Evolutionary conservation across 257 asterid species (phyloP).

Genomic region (Cruciata laevipes): DNA sequence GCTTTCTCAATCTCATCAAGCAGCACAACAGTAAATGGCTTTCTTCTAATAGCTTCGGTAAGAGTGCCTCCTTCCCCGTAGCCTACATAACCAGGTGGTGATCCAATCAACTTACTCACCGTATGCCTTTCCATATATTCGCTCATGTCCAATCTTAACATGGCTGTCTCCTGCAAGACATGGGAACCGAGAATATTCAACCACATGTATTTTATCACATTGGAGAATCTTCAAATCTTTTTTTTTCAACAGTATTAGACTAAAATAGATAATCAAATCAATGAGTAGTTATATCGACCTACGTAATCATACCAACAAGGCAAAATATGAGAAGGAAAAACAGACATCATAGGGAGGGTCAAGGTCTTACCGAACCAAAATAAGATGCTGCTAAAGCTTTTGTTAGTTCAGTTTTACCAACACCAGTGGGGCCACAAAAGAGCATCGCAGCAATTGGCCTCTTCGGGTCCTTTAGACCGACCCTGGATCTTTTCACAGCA

Average conservation of each 20-base stretch:
- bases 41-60: constrained; percentile 90
- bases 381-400: constrained; percentile 89
- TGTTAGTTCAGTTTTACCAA: constrained; percentile 93
- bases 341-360: constrained; percentile 1
- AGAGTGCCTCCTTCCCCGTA: constrained; percentile 94
- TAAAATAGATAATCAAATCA: background rate
- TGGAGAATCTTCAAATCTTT: background rate
- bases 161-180: constrained; percentile 62
- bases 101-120: constrained; percentile 96
- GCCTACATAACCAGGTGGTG: constrained; percentile 97
- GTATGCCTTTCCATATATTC: constrained; percentile 98
- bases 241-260: background rate
- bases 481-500: constrained; percentile 95
- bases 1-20: constrained; percentile 98
- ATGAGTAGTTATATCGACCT: background rate
- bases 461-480: constrained; percentile 85
- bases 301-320: background rate
- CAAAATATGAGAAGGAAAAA: background rate
- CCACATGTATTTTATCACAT: background rate
- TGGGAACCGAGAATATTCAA: background rate
- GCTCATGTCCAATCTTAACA: constrained; percentile 97
- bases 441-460: constrained; percentile 98
- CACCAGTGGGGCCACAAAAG: constrained; percentile 99
- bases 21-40: constrained; percentile 85
- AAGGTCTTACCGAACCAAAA: constrained; percentile 84